Base-by-base conservation (phyloP, 768 basidiomycete genomes). In the Trametes punicea region DNA sequence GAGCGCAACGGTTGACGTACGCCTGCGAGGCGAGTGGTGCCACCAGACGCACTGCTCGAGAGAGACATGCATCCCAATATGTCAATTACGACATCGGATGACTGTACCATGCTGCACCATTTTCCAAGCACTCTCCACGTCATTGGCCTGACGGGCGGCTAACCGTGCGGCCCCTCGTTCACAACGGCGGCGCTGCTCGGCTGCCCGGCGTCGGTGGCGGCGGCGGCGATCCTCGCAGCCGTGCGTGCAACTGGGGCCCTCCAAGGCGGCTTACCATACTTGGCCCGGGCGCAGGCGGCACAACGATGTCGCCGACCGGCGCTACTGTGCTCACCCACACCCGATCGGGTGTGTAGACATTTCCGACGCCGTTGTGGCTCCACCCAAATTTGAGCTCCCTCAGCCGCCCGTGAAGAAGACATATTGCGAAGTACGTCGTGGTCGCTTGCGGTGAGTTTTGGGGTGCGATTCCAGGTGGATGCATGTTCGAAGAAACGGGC, bases 121-220 rank as follows among this genome's bases (percentile, higher is more conserved):
- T 52, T 40, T 29, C 41, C 51, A 25, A 20, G 18, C 47, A 10
- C 6, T 21, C 34, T 33, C 44, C 42, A 26, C 52, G 52, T 46
- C 52, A 54, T 46, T 15, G 18, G 10, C 6, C 10, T 51, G 34
- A 39, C 25, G 48, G 34, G 38, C 50, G 51, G 51, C 41, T 45
- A 38, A 53, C 25, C 31, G 25, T 45, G 41, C 13, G n/a, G 29
- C 50, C 46, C 23, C 7, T 33, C 30, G 33, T 25, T 53, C 36
- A 23, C 44, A 46, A 54, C 52, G 33, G 34, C 51, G 30, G 51
- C 51, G 51, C 39, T 33, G 52, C 34, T 46, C 52, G 33, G n/a
- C n/a, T 10, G n/a, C 39, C 50, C 46, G n/a, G 6, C 23, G 4
- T 33, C 30, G 33, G 13, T 53, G 44, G 30, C 44, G 39, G 46